These are phyloP conservation scores for Podila clonocystis DNA, from an alignment of 192 early-diverging fungal genomes.

Conservation along the genomic window DNA sequence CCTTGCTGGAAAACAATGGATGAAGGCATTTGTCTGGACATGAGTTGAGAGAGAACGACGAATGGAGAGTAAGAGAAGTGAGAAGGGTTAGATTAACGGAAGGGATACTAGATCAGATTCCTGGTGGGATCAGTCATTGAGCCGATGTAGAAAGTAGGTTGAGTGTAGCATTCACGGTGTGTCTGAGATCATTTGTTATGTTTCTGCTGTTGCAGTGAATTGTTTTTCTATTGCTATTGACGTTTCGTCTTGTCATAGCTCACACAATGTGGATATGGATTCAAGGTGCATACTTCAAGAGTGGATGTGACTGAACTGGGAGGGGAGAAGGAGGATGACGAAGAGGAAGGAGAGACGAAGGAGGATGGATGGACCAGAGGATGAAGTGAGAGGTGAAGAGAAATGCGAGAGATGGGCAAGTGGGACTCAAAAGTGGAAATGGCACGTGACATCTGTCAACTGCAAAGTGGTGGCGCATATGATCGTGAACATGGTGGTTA, in stretches of 20 bases:
- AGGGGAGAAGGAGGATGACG: background rate
- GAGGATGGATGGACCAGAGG: background rate
- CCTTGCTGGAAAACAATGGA: conserved; percentile 47
- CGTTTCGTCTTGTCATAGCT: no score
- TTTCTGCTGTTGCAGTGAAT: no score
- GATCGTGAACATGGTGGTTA: no score
- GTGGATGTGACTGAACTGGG: background rate
- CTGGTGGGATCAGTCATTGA: no score
- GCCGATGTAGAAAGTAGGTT: no score
- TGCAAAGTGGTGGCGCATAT: no score
- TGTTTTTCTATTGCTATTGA: no score
- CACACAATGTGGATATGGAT: background rate
- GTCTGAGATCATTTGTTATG: no score
- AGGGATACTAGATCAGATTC: no score
- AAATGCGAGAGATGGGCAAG: background rate
- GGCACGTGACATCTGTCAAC: background rate
- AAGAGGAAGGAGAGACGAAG: background rate
- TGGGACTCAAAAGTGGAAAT: background rate
- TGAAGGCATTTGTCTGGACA: conserved; percentile 34
- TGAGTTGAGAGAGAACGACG: background rate
- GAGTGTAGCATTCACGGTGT: no score
- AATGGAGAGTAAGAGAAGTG: background rate
- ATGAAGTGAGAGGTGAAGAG: background rate
- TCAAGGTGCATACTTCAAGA: background rate
- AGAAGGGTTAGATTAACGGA: no score